These are phyloP conservation scores for Yarrowia hollandica DNA, from an alignment of 805 yeast species.

Conservation along the genomic window DNA sequence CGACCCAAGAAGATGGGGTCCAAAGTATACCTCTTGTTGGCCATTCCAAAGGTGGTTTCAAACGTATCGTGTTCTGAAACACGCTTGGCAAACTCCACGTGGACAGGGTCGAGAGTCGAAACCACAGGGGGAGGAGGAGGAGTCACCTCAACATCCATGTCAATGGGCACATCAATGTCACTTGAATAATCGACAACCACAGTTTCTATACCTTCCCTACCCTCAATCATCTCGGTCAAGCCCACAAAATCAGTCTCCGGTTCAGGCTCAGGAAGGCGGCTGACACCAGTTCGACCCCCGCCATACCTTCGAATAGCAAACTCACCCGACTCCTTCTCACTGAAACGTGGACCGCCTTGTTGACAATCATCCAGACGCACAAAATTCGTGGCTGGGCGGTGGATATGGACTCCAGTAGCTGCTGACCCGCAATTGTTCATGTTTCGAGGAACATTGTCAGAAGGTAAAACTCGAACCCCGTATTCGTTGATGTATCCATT, in stretches of 20 bases:
- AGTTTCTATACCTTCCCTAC: neutral
- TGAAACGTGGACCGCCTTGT: neutral
- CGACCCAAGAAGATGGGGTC: neutral
- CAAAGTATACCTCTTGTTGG: neutral
- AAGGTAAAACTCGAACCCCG: conserved; percentile 17
- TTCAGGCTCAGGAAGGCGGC: neutral
- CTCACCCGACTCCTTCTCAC: conserved; percentile 12
- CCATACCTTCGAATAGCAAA: neutral
- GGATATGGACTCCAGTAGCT: neutral
- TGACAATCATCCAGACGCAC: conserved; percentile 1
- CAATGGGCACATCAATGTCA: neutral
- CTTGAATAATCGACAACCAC: neutral
- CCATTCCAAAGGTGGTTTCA: conserved; percentile 9
- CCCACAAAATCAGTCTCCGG: neutral
- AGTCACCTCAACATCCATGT: neutral
- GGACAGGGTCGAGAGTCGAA: neutral
- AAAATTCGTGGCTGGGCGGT: neutral
- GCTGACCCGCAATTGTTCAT: neutral
- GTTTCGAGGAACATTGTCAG: neutral
- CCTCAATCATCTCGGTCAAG: conserved; percentile 17
- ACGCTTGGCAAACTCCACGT: neutral
- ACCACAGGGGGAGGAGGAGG: neutral
- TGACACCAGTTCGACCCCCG: neutral
- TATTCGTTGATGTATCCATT: conserved; percentile 18
- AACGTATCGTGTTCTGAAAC: conserved; percentile 7